Percentiles rank a stretch among this genome's conserved stretches.
phyloP scores from a whole-genome alignment of 352 stramenopile genomes.

The Phytophthora fragariae region DNA sequence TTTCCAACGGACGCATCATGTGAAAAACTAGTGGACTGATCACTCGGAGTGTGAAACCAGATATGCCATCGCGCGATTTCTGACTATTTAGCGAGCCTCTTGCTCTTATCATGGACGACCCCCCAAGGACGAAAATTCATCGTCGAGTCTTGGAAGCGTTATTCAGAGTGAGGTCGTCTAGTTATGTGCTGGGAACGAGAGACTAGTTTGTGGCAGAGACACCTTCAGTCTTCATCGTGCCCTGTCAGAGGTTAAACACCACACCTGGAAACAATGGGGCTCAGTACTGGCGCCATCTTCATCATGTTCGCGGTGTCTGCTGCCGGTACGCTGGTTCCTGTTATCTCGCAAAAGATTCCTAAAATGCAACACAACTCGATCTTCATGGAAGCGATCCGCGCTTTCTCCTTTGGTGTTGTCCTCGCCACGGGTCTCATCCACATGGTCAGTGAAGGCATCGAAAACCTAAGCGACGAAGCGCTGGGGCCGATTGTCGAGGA shows the following conservation, averaged over 20 bases:
- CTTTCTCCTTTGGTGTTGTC: slow-evolving; percentile 65
- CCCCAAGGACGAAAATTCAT: neutral
- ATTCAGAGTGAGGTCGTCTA: neutral
- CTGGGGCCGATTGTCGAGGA: slow-evolving; percentile 49
- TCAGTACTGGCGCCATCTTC: slow-evolving; percentile 51
- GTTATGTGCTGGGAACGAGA: neutral
- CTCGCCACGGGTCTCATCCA: slow-evolving; percentile 67
- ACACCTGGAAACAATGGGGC: slow-evolving; percentile 32
- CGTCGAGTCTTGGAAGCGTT: neutral
- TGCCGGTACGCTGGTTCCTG: slow-evolving; percentile 41
- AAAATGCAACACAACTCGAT: slow-evolving; percentile 28
- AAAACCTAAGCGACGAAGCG: slow-evolving; percentile 56
- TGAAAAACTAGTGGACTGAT: too few relatives aligned
- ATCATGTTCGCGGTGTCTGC: slow-evolving; percentile 52
- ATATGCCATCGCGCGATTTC: too few relatives aligned
- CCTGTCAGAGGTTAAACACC: too few relatives aligned
- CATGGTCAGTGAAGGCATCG: slow-evolving; percentile 63
- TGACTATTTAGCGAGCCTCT: too few relatives aligned
- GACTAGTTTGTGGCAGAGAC: neutral
- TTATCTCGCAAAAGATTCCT: slow-evolving; percentile 39
- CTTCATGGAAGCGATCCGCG: slow-evolving; percentile 45
- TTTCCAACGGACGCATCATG: too few relatives aligned
- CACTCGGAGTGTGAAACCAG: too few relatives aligned
- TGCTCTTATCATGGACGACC: too few relatives aligned
- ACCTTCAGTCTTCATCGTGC: neutral